phyloP scores from a whole-genome alignment of 768 basidiomycete genomes.

The Mycena rebaudengoi region DNA sequence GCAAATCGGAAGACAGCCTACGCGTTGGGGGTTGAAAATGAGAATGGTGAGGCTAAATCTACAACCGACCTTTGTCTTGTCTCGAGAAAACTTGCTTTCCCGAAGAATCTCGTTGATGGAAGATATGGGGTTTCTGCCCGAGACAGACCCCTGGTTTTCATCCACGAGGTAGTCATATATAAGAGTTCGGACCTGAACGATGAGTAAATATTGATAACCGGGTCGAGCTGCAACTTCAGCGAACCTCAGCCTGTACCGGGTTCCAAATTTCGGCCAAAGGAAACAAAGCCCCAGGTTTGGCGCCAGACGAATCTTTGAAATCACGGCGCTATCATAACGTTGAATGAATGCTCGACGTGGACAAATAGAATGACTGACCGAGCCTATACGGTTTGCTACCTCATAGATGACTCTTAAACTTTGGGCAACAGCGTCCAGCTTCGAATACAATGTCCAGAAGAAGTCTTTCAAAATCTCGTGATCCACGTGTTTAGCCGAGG shows the following conservation, averaged over 20 bases:
- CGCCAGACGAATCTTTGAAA: constrained; percentile 86
- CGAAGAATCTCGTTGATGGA: constrained; percentile 95
- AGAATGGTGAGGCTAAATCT: not conserved
- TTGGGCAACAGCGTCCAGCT: constrained; percentile 92
- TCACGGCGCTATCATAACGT: constrained; percentile 74
- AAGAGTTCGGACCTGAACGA: constrained; percentile 76
- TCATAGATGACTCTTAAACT: constrained; percentile 91
- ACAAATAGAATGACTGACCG: constrained; percentile 65
- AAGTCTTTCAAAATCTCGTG: constrained; percentile 90
- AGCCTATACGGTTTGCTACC: constrained; percentile 88
- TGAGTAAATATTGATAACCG: constrained; percentile 7
- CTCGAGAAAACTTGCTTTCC: constrained; percentile 80
- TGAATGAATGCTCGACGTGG: not conserved
- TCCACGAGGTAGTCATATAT: constrained; percentile 93
- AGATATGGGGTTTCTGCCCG: constrained; percentile 87
- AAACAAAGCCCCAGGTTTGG: constrained; percentile 80
- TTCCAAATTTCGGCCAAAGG: constrained; percentile 89
- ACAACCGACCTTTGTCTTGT: constrained; percentile 74
- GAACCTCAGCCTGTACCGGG: constrained; percentile 89
- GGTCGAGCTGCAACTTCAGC: constrained; percentile 14
- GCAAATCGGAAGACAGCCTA: constrained; percentile 93
- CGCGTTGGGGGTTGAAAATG: no score
- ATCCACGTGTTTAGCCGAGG: constrained; percentile 74
- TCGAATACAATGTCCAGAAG: constrained; percentile 98
- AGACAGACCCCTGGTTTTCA: constrained; percentile 81